A percentile compares a stretch with the other conserved stretches of the same genome.
Evolutionary conservation across 2,329 filamentous ascomycete species (phyloP).

Genomic region (Penicillium sp.): DNA sequence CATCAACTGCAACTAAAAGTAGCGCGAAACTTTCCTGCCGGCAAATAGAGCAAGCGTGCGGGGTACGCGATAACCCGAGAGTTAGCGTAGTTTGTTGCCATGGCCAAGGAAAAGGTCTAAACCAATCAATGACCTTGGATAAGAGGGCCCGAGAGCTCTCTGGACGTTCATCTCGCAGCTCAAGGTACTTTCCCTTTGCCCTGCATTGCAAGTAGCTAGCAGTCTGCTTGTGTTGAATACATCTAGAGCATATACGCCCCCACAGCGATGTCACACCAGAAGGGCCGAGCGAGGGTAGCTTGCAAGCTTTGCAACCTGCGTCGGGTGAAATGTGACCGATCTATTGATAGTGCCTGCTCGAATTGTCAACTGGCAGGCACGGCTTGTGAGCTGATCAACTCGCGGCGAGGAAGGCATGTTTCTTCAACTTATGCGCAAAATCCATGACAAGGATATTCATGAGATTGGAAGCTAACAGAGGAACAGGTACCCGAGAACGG

Average conservation of each 20-base stretch:
- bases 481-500: neutral
- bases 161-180: neutral
- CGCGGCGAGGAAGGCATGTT: neutral
- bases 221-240: neutral
- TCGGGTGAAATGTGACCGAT: slow-evolving; percentile 2
- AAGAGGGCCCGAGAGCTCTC: neutral
- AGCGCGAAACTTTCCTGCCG: slow-evolving; percentile 1
- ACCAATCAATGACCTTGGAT: neutral
- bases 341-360: neutral
- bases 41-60: neutral
- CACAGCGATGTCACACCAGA: neutral
- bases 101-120: neutral
- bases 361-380: slow-evolving; percentile 3
- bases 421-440: neutral
- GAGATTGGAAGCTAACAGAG: neutral
- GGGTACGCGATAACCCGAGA: neutral
- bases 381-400: slow-evolving; percentile 1
- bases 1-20: neutral
- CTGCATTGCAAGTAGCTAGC: neutral
- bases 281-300: slow-evolving; percentile 2
- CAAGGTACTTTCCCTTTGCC: neutral
- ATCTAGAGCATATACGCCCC: neutral
- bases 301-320: neutral
- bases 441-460: neutral
- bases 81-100: neutral